These are phyloP conservation scores for Letharia lupina DNA, from an alignment of 495 filamentous ascomycete genomes.

Conservation along the genomic window DNA sequence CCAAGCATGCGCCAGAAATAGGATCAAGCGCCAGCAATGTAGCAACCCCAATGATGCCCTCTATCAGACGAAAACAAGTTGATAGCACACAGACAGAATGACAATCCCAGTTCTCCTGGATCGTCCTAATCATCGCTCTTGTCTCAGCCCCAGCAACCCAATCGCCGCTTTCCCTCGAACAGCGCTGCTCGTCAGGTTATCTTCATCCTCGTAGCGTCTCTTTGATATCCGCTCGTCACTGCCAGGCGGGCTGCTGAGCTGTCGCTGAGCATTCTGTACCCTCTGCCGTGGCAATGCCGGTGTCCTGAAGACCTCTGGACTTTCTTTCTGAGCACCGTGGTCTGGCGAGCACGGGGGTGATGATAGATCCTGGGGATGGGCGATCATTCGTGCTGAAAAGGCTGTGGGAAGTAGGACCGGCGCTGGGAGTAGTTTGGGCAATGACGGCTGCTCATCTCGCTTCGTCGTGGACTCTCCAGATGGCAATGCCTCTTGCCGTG, in stretches of 20 bases:
- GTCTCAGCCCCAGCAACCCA: constrained; percentile 20
- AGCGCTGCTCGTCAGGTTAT: constrained; percentile 26
- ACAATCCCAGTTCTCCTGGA: neutral
- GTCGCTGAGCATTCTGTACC: neutral
- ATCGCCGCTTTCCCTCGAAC: constrained; percentile 24
- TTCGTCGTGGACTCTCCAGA: neutral
- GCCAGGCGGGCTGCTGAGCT: constrained; percentile 18
- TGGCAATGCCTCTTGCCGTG: neutral
- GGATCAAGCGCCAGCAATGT: neutral
- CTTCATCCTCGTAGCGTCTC: constrained; percentile 5
- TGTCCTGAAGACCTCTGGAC: constrained; percentile 21
- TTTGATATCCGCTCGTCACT: constrained; percentile 3
- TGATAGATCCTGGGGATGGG: constrained; percentile 13
- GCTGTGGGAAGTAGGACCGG: constrained; percentile 17
- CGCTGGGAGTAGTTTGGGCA: constrained; percentile 21
- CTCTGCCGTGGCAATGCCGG: constrained; percentile 22
- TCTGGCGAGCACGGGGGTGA: constrained; percentile 16
- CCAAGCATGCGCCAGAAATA: neutral
- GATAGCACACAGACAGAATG: neutral
- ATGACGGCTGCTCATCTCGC: neutral
- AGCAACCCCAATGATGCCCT: neutral
- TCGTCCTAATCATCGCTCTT: constrained; percentile 12
- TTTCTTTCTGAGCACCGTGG: neutral
- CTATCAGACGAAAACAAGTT: neutral
- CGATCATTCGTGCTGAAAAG: constrained; percentile 14